These are phyloP conservation scores for Nakazawaea wyomingensis DNA, from an alignment of 805 yeast species.

Conservation along the genomic window DNA sequence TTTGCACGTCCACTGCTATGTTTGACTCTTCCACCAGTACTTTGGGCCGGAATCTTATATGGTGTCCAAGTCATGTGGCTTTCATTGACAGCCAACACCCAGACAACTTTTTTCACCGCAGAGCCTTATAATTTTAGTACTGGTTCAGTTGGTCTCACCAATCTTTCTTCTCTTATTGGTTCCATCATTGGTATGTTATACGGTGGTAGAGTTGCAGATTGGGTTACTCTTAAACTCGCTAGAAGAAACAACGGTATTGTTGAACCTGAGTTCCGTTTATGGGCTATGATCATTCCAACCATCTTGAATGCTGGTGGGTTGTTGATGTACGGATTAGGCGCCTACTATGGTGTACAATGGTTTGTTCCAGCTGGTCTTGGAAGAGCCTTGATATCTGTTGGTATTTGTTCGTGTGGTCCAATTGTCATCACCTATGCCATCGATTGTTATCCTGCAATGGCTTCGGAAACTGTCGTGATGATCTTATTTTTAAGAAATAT, in stretches of 20 bases:
- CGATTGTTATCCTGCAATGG: conserved; percentile 39
- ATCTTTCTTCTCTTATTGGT: conserved; percentile 39
- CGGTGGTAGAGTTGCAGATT: conserved; percentile 41
- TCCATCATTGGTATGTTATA: conserved; percentile 38
- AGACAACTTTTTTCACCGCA: conserved; percentile 30
- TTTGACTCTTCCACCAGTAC: conserved; percentile 34
- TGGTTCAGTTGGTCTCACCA: conserved; percentile 35
- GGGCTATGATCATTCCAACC: conserved; percentile 37
- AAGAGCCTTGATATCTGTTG: conserved; percentile 40
- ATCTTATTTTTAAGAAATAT: conserved; percentile 38
- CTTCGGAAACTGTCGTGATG: conserved; percentile 38
- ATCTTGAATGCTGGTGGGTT: conserved; percentile 37
- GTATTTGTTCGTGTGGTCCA: conserved; percentile 41
- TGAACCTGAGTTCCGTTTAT: conserved; percentile 44
- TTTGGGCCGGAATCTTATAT: conserved; percentile 42
- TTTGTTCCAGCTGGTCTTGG: conserved; percentile 37
- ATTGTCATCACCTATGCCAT: conserved; percentile 39
- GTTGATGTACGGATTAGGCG: conserved; percentile 39
- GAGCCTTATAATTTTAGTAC: conserved; percentile 36
- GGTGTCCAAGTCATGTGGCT: conserved; percentile 49
- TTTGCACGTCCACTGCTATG: conserved; percentile 32
- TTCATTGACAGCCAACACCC: conserved; percentile 38
- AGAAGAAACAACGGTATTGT: conserved; percentile 38
- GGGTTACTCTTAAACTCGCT: conserved; percentile 28
- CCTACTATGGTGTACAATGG: conserved; percentile 34